Evolutionary conservation across 2,329 filamentous ascomycete species (phyloP), one percentile per base, ranked within the genome.

Genomic region (Pleoardoris graminearum): DNA sequence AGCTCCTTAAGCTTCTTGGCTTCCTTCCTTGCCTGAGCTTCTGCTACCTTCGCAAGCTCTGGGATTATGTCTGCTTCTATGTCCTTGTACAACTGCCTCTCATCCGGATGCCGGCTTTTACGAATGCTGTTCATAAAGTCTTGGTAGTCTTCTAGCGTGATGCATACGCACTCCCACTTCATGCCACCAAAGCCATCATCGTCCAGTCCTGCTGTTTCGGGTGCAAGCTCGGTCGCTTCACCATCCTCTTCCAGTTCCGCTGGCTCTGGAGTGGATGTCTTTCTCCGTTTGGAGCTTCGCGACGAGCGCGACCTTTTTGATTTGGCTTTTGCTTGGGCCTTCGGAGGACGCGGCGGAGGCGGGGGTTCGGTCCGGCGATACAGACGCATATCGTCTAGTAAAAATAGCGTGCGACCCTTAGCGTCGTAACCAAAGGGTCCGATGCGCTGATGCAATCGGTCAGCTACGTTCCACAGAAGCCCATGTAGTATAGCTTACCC

Each of bases 341-440:
- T 88, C 22, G 81, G 73, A 2, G 80, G 71, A n/a, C 79, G 76
- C 12, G 83, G 74, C 6, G 85, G 82, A 1, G 83, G 79, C 1
- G 85, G 84, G 22, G 88, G 82, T 54, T 96, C 90, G n/a, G 89
- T 91, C 55, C 88, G 81, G 50, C 92, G 89, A 71, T 99, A 99
- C 36, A 99, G 79, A 57, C 94, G 85, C 65, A 97, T 95, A 70
- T 99, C 94, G 64, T 97, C 93, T 3, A 99, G 82, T 3, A 97
- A 87, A 67, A 88, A 96, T 69, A 97, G 96, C 30, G 86, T 86
- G 32, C 91, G 87, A 59, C 96, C 92, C 41, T 96, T 81, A 19
- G 85, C 82, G 71, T 99, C 94, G 85, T 91, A 97, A 8, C 94
- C 94, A 57, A 88, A 86, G 0, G 89, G 88, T 66, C 93, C 89